Evolutionary conservation across 78 protist species (phyloP).

Genomic region (Paratrimastix pyriformis): DNA sequence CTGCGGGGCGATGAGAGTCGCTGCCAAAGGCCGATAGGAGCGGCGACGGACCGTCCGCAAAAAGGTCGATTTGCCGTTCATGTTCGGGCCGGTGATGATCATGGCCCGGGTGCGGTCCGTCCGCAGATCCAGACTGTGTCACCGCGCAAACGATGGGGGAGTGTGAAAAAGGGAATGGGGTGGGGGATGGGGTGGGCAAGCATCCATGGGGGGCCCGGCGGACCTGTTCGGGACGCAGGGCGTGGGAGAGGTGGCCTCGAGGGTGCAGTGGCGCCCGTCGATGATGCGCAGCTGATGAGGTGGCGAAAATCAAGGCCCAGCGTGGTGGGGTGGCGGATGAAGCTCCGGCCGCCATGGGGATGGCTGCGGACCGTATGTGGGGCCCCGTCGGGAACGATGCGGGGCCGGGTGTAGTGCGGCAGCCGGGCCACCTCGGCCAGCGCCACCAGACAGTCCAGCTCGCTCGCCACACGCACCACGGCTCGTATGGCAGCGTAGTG

Average conservation of each 20-base stretch:
- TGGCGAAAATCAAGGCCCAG: background rate
- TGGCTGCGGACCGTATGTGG: no score
- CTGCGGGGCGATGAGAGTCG: background rate
- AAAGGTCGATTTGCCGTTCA: background rate
- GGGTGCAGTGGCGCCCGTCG: background rate
- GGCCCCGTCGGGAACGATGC: no score
- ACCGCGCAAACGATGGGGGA: no score
- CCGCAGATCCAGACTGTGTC: no score
- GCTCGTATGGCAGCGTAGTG: no score
- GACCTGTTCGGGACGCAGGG: background rate
- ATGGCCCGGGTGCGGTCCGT: no score
- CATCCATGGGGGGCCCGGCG: no score
- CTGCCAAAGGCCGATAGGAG: no score
- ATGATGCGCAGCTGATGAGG: background rate
- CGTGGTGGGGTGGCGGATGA: background rate
- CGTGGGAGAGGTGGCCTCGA: background rate
- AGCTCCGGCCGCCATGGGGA: no score
- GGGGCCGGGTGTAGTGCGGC: background rate
- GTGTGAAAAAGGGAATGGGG: no score
- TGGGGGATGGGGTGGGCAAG: no score
- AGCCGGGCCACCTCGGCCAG: background rate
- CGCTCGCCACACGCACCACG: background rate
- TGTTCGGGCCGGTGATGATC: constrained; percentile 11
- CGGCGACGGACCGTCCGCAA: background rate
- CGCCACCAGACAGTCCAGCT: background rate